A percentile compares a stretch with the other conserved stretches of the same genome.
phyloP scores from a whole-genome alignment of 345 rosid species.

The Eucalyptus polybractea region DNA sequence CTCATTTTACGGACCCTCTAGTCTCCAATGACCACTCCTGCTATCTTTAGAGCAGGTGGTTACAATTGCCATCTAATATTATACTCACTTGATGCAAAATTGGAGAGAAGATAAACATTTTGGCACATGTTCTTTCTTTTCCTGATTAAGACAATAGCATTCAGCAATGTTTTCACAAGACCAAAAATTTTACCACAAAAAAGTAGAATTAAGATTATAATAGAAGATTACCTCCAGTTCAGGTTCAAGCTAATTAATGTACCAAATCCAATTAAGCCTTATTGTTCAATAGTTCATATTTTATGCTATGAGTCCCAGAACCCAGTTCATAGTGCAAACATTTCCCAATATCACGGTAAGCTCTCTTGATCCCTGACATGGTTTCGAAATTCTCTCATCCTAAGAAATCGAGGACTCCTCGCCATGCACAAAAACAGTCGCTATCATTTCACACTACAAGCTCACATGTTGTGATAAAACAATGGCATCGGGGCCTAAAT shows the following conservation, averaged over 20 bases:
- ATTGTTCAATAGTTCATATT: slow-evolving; percentile 42
- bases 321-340: slow-evolving; percentile 54
- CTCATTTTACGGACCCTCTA: no score
- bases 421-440: slow-evolving; percentile 37
- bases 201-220: not conserved
- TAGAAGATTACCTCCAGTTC: slow-evolving; percentile 27
- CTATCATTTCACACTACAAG: not conserved
- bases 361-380: slow-evolving; percentile 21
- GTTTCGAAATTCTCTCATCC: slow-evolving; percentile 34
- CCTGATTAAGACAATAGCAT: not conserved
- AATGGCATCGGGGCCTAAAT: not conserved
- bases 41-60: no score
- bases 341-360: slow-evolving; percentile 54
- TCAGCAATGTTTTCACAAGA: not conserved
- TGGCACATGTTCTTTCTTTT: not conserved
- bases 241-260: slow-evolving; percentile 60
- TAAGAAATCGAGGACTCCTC: slow-evolving; percentile 62
- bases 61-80: not conserved
- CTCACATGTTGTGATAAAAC: not conserved
- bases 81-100: not conserved
- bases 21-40: fast-evolving
- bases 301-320: slow-evolving; percentile 29
- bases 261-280: slow-evolving; percentile 70
- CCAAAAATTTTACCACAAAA: not conserved
- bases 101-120: not conserved